Evolutionary conservation across 164 flowering plant genomes (phyloP).

Genomic region (Dillenia suffruticosa): DNA sequence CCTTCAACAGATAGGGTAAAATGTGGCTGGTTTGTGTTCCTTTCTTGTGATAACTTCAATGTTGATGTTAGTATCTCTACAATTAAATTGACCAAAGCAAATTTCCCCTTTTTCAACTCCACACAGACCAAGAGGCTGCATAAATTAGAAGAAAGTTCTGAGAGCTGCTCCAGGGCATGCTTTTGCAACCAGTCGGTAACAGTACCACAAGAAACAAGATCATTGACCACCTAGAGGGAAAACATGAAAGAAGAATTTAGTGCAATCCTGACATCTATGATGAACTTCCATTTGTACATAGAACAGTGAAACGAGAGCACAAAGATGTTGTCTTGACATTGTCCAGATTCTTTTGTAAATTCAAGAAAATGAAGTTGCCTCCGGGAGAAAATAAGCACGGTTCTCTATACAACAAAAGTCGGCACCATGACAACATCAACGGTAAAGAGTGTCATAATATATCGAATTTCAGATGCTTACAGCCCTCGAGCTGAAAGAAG

Average conservation of each 20-base stretch:
- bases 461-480: too few species aligned
- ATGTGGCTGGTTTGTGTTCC: conserved; percentile 64
- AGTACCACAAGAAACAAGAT: conserved; percentile 38
- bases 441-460: too few species aligned
- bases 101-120: conserved; percentile 28
- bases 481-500: too few species aligned
- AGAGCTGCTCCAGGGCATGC: conserved; percentile 66
- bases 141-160: conserved; percentile 57
- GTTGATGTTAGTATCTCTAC: conserved; percentile 44
- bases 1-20: conserved; percentile 60
- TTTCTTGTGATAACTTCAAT: conserved; percentile 61
- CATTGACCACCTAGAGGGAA: conserved; percentile 48
- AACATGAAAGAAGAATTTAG: conserved; percentile 10
- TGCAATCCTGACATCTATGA: conserved; percentile 4
- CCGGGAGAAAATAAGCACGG: too few species aligned
- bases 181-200: conserved; percentile 64
- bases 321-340: too few species aligned
- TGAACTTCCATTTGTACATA: neutral
- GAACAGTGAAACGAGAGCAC: too few species aligned
- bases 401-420: too few species aligned
- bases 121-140: conserved; percentile 33
- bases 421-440: too few species aligned
- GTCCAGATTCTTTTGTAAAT: too few species aligned
- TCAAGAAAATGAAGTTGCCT: too few species aligned
- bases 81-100: conserved; percentile 23